phyloP scores from a whole-genome alignment of 805 yeast genomes.

The Scheffersomyces stipitis region DNA sequence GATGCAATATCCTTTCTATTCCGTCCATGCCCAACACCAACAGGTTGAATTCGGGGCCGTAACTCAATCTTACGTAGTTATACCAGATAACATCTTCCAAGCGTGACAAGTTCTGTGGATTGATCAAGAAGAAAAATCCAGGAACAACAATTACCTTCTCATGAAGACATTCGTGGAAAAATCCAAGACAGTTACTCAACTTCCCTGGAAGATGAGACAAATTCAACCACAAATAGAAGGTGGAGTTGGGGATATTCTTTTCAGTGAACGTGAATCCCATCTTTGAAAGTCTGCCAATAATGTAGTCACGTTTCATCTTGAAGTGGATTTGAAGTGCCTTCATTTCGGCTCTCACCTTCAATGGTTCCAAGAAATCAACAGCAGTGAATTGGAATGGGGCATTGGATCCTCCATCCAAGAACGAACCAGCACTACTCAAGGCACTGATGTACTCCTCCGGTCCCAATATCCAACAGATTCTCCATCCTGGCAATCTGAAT shows the following conservation, averaged over 20 bases:
- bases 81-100: slow-evolving; percentile 60
- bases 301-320: slow-evolving; percentile 56
- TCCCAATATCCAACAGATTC: slow-evolving; percentile 63
- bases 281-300: slow-evolving; percentile 44
- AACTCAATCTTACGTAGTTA: slow-evolving; percentile 56
- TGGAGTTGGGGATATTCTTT: slow-evolving; percentile 50
- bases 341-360: slow-evolving; percentile 50
- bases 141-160: slow-evolving; percentile 62
- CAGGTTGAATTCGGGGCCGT: slow-evolving; percentile 56
- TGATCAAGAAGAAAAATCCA: slow-evolving; percentile 60
- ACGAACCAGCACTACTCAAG: slow-evolving; percentile 58
- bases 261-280: slow-evolving; percentile 55
- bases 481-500: slow-evolving; percentile 64
- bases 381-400: slow-evolving; percentile 64
- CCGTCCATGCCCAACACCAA: slow-evolving; percentile 60
- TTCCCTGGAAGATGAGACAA: slow-evolving; percentile 55
- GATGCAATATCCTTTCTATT: slow-evolving; percentile 47
- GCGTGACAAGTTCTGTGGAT: slow-evolving; percentile 48
- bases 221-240: slow-evolving; percentile 62
- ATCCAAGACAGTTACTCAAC: slow-evolving; percentile 56
- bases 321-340: slow-evolving; percentile 58
- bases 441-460: slow-evolving; percentile 60
- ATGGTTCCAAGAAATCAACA: slow-evolving; percentile 52
- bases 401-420: slow-evolving; percentile 60
- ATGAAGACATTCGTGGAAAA: slow-evolving; percentile 62